phyloP scores from a whole-genome alignment of 2,329 filamentous ascomycete genomes.

The Clonostachys chloroleuca region DNA sequence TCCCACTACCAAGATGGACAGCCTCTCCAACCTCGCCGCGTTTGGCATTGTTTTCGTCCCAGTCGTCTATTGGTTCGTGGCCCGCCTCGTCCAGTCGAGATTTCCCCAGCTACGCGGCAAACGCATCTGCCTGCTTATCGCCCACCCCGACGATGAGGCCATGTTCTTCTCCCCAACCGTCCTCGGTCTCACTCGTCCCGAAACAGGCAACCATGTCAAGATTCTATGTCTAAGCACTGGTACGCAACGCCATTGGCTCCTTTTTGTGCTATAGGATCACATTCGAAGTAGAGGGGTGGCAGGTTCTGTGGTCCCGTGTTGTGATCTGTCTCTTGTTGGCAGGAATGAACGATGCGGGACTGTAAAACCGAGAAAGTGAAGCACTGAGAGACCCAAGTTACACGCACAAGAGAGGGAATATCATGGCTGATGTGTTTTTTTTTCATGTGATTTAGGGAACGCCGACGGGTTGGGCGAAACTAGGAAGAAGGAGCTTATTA shows the following conservation, averaged over 20 bases:
- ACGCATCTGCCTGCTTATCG: constrained; percentile 87
- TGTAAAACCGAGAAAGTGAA: too few relatives aligned
- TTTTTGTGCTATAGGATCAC: neutral
- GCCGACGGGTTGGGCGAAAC: constrained; percentile 83
- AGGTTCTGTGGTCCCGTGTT: too few relatives aligned
- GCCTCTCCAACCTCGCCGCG: constrained; percentile 13
- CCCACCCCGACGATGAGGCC: constrained; percentile 96
- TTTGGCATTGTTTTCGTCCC: constrained; percentile 35
- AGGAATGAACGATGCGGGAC: too few relatives aligned
- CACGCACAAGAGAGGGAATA: too few relatives aligned
- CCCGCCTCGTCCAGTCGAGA: constrained; percentile 36
- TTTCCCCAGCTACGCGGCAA: constrained; percentile 73
- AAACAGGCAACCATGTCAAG: constrained; percentile 84
- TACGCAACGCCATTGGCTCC: constrained; percentile 17
- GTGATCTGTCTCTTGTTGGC: constrained; percentile 1
- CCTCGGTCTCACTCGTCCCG: constrained; percentile 74
- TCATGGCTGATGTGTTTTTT: too few relatives aligned
- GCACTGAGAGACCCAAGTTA: too few relatives aligned
- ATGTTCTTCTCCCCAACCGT: constrained; percentile 98
- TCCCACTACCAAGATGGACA: too few relatives aligned
- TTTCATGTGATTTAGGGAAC: constrained; percentile 50
- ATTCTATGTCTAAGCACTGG: constrained; percentile 90
- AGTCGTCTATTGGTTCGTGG: constrained; percentile 48
- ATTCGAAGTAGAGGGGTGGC: neutral
- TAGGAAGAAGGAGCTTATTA: constrained; percentile 76